A percentile compares a stretch with the other conserved stretches of the same genome.
These are phyloP conservation scores for Primulina eburnea DNA, from an alignment of 257 asterid genomes.

Conservation along the genomic window DNA sequence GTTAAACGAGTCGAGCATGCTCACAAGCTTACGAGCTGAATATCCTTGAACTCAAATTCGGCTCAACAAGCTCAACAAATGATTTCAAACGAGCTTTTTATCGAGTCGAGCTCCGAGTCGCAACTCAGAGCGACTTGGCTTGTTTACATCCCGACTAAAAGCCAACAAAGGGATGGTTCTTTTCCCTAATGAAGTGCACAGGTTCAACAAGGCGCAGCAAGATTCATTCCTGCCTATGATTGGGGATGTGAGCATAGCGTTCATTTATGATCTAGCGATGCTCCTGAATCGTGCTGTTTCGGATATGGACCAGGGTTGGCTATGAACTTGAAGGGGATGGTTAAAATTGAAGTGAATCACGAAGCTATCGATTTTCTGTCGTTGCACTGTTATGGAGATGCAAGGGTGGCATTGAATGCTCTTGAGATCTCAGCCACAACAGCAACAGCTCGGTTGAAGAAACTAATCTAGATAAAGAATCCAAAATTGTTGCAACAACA, in stretches of 20 bases:
- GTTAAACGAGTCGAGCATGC: no score
- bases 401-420: slow-evolving; percentile 67
- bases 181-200: slow-evolving; percentile 85
- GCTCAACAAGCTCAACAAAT: no score
- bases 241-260: slow-evolving; percentile 88
- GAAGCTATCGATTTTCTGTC: slow-evolving; percentile 56
- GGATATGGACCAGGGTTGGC: slow-evolving; percentile 44
- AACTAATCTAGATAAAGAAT: background rate
- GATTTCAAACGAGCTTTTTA: no score
- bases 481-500: slow-evolving; percentile 10
- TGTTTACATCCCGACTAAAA: no score
- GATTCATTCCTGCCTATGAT: slow-evolving; percentile 81
- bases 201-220: slow-evolving; percentile 87
- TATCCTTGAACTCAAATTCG: no score
- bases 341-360: slow-evolving; percentile 28
- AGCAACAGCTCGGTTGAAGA: slow-evolving; percentile 32
- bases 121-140: no score
- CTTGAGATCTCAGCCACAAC: slow-evolving; percentile 64
- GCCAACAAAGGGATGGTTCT: slow-evolving; percentile 56
- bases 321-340: background rate
- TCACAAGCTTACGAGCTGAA: no score
- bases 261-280: slow-evolving; percentile 35
- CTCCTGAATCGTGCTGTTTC: slow-evolving; percentile 46
- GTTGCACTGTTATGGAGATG: slow-evolving; percentile 62
- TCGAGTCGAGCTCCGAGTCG: no score